phyloP scores from a whole-genome alignment of 2,329 filamentous ascomycete genomes.

The Apiospora malaysiana region DNA sequence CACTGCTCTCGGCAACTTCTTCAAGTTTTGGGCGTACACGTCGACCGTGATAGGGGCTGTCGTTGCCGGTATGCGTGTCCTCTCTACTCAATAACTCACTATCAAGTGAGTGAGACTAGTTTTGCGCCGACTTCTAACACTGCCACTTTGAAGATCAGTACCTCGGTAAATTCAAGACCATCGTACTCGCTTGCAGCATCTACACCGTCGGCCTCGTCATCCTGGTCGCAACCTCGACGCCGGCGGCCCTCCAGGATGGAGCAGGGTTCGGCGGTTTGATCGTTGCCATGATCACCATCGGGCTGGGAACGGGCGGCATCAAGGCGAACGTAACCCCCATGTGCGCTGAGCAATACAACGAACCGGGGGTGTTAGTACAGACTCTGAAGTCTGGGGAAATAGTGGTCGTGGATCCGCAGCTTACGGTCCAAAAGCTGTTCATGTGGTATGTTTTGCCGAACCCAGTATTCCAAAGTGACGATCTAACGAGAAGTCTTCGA shows the following conservation, averaged over 20 bases:
- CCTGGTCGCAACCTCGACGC: conserved; percentile 57
- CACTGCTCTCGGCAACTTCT: conserved; percentile 66
- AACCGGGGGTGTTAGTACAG: conserved; percentile 57
- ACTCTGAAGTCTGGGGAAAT: conserved; percentile 57
- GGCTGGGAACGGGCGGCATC: conserved; percentile 71
- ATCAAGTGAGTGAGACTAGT: no score
- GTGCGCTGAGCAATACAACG: conserved; percentile 70
- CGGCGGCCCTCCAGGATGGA: conserved; percentile 42
- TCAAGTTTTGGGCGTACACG: conserved; percentile 46
- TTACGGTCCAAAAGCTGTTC: conserved; percentile 73
- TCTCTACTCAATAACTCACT: no score
- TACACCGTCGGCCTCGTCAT: conserved; percentile 64
- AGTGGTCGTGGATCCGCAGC: conserved; percentile 70
- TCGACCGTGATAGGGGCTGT: conserved; percentile 49
- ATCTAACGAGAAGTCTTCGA: not conserved
- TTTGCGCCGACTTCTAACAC: no score
- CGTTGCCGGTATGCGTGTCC: conserved; percentile 35
- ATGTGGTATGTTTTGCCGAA: conserved; percentile 58
- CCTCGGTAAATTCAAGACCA: conserved; percentile 67
- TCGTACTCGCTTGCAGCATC: conserved; percentile 60
- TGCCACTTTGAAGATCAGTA: conserved; percentile 53
- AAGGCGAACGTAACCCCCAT: conserved; percentile 67
- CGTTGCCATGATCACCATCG: conserved; percentile 65
- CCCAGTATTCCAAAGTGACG: not conserved
- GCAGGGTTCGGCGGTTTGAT: conserved; percentile 58